Conservation (phyloP, 2,329 filamentous ascomycete genomes). For the Penicillium verrucosum region DNA sequence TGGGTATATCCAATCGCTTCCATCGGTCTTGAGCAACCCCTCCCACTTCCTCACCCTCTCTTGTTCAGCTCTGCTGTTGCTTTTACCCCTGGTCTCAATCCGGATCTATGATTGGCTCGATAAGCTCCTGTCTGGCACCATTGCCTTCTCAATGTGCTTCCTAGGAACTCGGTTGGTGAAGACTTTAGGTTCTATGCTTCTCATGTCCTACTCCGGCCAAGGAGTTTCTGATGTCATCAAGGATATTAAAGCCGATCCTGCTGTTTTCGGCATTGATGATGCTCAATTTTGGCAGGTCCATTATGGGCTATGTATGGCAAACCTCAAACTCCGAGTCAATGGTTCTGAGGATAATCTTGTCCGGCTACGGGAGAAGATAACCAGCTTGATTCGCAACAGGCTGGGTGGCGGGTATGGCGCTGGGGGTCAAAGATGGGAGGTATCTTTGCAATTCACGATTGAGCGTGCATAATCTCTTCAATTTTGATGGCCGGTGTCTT, state of each 20-base stretch:
- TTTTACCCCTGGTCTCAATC: constrained; percentile 77
- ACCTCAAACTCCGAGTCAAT: constrained; percentile 72
- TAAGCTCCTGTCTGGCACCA: constrained; percentile 72
- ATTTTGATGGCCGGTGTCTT: not conserved
- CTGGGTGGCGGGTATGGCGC: constrained; percentile 84
- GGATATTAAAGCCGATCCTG: constrained; percentile 78
- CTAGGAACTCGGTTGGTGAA: constrained; percentile 80
- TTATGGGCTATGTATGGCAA: constrained; percentile 94
- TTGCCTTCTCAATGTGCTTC: constrained; percentile 83
- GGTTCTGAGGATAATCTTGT: constrained; percentile 69
- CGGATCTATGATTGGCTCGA: constrained; percentile 82
- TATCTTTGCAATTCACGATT: constrained; percentile 73
- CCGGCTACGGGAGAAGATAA: constrained; percentile 71
- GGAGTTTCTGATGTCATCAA: constrained; percentile 71
- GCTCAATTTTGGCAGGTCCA: constrained; percentile 98
- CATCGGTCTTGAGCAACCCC: constrained; percentile 86
- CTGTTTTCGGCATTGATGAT: constrained; percentile 75
- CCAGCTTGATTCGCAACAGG: constrained; percentile 75
- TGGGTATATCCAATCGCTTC: constrained; percentile 74
- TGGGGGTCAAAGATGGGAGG: constrained; percentile 82
- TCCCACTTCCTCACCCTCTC: constrained; percentile 91
- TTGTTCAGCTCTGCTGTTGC: constrained; percentile 74
- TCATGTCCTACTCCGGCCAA: constrained; percentile 75
- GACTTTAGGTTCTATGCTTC: constrained; percentile 84
- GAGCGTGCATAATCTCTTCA: constrained; percentile 42